Evolutionary conservation across 2,329 filamentous ascomycete species (phyloP).

Genomic region (Stemphylium beticola): DNA sequence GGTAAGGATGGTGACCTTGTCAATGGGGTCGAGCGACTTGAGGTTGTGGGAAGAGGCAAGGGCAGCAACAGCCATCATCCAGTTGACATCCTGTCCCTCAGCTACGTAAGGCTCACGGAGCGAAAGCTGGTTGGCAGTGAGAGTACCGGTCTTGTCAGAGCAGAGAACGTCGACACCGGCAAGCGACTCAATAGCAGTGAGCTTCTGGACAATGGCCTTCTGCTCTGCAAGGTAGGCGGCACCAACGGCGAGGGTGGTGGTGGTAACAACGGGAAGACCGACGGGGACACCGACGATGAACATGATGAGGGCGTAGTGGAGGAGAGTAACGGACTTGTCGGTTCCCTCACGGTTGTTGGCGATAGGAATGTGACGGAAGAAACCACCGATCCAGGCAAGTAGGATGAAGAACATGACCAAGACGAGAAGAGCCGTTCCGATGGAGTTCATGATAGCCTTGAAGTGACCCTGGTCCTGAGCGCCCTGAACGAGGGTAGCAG

Average conservation of each 20-base stretch:
- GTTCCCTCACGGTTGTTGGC: slow-evolving; percentile 61
- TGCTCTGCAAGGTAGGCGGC: slow-evolving; percentile 78
- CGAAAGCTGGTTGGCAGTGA: slow-evolving; percentile 76
- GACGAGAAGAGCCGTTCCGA: slow-evolving; percentile 75
- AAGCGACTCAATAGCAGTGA: slow-evolving; percentile 75
- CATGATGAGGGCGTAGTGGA: slow-evolving; percentile 53
- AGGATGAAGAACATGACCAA: slow-evolving; percentile 81
- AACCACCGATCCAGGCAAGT: slow-evolving; percentile 76
- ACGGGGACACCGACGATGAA: slow-evolving; percentile 81
- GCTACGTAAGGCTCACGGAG: slow-evolving; percentile 79
- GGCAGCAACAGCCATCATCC: slow-evolving; percentile 83
- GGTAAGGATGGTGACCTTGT: slow-evolving; percentile 79
- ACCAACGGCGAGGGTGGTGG: slow-evolving; percentile 77
- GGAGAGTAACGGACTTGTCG: slow-evolving; percentile 66
- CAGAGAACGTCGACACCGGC: slow-evolving; percentile 75
- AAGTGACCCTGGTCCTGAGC: slow-evolving; percentile 71
- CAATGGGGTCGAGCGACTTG: slow-evolving; percentile 78
- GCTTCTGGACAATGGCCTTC: slow-evolving; percentile 80
- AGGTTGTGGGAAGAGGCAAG: slow-evolving; percentile 80
- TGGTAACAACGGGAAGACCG: slow-evolving; percentile 78
- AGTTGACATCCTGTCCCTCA: slow-evolving; percentile 79
- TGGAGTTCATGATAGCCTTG: slow-evolving; percentile 83
- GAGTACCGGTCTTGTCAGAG: slow-evolving; percentile 82
- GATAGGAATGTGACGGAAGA: slow-evolving; percentile 73
- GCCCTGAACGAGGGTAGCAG: slow-evolving; percentile 74